Evolutionary conservation across 2,329 filamentous ascomycete species (phyloP).

Genomic region (Aaosphaeria pasadenensis): DNA sequence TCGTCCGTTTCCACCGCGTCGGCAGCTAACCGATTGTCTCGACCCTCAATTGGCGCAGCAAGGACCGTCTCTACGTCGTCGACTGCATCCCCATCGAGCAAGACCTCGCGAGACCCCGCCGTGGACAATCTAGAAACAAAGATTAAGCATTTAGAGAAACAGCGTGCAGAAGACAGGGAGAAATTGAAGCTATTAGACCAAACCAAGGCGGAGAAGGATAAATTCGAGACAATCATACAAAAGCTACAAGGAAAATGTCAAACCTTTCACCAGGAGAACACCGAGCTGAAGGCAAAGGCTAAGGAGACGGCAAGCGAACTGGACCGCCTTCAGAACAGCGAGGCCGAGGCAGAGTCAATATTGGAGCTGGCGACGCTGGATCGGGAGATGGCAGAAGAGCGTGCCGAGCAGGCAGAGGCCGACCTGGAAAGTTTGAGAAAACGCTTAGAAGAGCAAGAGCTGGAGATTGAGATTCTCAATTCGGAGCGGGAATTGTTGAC

Average conservation of each 20-base stretch:
- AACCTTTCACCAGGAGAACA: constrained; percentile 75
- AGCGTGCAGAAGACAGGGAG: constrained; percentile 79
- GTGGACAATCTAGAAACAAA: constrained; percentile 88
- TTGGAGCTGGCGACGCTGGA: constrained; percentile 87
- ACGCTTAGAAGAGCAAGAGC: constrained; percentile 77
- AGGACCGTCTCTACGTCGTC: constrained; percentile 9
- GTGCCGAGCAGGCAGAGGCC: constrained; percentile 73
- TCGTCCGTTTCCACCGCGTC: constrained; percentile 5
- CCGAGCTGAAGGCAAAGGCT: constrained; percentile 70
- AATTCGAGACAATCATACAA: constrained; percentile 80
- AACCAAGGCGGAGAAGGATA: constrained; percentile 71
- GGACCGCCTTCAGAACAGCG: constrained; percentile 66
- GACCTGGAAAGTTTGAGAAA: constrained; percentile 76
- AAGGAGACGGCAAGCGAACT: constrained; percentile 72
- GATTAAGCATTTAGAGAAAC: constrained; percentile 81
- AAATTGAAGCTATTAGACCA: constrained; percentile 76
- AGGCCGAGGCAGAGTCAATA: constrained; percentile 80
- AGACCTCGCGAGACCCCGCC: constrained; percentile 17
- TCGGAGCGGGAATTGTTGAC: constrained; percentile 85
- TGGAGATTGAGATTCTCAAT: constrained; percentile 81
- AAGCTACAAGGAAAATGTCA: constrained; percentile 89
- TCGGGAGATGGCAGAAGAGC: constrained; percentile 94
- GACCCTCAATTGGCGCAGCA: constrained; percentile 1
- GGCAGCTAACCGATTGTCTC: background rate
- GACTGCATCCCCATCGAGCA: constrained; percentile 11